These are phyloP conservation scores for Candolleomyces aberdarensis DNA, from an alignment of 768 basidiomycete species.

Conservation along the genomic window DNA sequence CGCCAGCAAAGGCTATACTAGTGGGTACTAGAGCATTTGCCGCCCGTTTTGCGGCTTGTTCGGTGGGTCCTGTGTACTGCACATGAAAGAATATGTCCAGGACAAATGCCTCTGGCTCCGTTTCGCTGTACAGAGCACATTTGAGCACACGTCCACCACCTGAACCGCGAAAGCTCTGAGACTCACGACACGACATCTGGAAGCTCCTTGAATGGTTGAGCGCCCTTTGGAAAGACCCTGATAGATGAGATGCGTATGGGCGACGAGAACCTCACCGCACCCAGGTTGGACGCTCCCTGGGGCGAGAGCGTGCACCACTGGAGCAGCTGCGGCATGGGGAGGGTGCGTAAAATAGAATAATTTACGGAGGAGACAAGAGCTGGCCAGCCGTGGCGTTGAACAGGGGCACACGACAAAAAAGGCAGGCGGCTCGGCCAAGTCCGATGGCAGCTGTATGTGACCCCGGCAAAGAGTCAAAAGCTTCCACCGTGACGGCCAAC, in stretches of 20 bases:
- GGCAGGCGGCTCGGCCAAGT: slow-evolving; percentile 19
- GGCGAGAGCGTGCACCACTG: slow-evolving; percentile 69
- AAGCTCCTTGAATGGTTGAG: slow-evolving; percentile 56
- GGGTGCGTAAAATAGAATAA: not conserved
- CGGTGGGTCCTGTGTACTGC: slow-evolving; percentile 45
- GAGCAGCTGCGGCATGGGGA: slow-evolving; percentile 35
- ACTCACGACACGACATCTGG: slow-evolving; percentile 64
- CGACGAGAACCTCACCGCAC: slow-evolving; percentile 68
- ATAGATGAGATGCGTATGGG: slow-evolving; percentile 68
- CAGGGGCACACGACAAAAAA: not conserved
- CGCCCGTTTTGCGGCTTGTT: slow-evolving; percentile 60
- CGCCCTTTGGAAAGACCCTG: slow-evolving; percentile 65
- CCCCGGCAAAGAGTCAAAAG: not conserved
- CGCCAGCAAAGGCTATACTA: slow-evolving; percentile 67
- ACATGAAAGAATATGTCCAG: slow-evolving; percentile 77
- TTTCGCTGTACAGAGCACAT: slow-evolving; percentile 41
- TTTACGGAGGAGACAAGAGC: not conserved
- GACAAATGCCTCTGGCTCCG: slow-evolving; percentile 72
- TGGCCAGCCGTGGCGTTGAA: not conserved
- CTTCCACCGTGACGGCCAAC: not conserved
- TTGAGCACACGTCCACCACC: slow-evolving; percentile 5
- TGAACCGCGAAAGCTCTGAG: not conserved
- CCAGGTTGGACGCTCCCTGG: slow-evolving; percentile 51
- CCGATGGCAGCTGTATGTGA: slow-evolving; percentile 17
- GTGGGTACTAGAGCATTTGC: slow-evolving; percentile 75